Conservation (phyloP, 2,329 filamentous ascomycete species). For the Aspergillus quadrilineatus region DNA sequence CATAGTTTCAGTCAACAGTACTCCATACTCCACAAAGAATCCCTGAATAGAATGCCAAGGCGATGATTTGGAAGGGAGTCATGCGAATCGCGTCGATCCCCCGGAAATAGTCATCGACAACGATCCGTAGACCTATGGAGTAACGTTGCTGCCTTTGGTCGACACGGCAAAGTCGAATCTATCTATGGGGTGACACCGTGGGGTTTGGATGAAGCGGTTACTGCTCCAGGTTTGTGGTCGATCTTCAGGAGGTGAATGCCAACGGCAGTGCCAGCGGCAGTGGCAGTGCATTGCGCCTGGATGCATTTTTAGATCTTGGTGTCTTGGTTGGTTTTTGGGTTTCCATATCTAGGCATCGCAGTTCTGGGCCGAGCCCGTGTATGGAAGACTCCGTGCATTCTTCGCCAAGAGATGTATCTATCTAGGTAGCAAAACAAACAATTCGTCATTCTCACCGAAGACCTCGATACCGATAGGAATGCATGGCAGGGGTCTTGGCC, state of each 20-base stretch:
- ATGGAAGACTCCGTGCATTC: background rate
- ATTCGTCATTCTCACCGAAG: background rate
- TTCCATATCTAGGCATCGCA: too few species aligned
- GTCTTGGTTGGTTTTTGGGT: too few species aligned
- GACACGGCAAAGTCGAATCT: too few species aligned
- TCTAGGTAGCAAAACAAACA: background rate
- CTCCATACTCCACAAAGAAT: too few species aligned
- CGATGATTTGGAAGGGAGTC: background rate
- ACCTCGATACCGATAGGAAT: constrained; percentile 21
- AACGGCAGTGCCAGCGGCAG: too few species aligned
- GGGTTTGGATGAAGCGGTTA: too few species aligned
- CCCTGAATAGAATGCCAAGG: background rate
- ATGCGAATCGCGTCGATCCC: constrained; percentile 3
- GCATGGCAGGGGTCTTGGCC: constrained; percentile 28
- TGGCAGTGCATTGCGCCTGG: too few species aligned
- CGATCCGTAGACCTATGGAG: background rate
- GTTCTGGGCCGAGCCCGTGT: too few species aligned
- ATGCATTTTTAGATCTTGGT: too few species aligned
- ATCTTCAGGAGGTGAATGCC: too few species aligned
- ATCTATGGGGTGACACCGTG: too few species aligned
- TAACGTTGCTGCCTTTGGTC: background rate
- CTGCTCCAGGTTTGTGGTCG: too few species aligned
- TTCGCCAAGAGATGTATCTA: background rate
- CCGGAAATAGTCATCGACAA: background rate
- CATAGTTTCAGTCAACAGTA: background rate